These are phyloP conservation scores for Linum tenue DNA, from an alignment of 345 rosid species.

Conservation along the genomic window DNA sequence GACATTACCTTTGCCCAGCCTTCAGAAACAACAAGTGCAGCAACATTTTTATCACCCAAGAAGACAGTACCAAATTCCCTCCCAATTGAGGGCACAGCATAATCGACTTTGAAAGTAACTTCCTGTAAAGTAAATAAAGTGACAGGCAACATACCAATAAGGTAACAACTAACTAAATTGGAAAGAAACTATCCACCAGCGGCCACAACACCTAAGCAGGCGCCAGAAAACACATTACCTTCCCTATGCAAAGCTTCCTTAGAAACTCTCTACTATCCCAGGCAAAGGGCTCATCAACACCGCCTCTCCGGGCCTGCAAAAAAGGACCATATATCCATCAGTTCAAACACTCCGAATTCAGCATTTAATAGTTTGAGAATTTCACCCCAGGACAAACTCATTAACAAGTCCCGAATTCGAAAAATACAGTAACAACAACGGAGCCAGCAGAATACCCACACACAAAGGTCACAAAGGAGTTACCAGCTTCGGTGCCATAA, in stretches of 20 bases:
- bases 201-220: neutral
- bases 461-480: neutral
- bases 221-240: constrained; percentile 38
- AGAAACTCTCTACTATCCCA: constrained; percentile 92
- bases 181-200: neutral
- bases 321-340: neutral
- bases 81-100: constrained; percentile 57
- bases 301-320: constrained; percentile 76
- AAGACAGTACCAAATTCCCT: constrained; percentile 90
- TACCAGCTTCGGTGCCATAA: constrained; percentile 79
- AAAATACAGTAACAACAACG: neutral
- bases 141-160: neutral
- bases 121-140: constrained; percentile 39
- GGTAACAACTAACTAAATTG: neutral
- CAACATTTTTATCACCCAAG: constrained; percentile 76
- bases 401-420: neutral
- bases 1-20: constrained; percentile 89
- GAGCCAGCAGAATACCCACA: neutral
- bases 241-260: constrained; percentile 92
- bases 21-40: constrained; percentile 51
- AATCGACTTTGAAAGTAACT: constrained; percentile 81
- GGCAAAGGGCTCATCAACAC: constrained; percentile 85
- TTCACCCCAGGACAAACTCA: neutral
- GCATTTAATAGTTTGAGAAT: neutral
- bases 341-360: neutral